A percentile compares a stretch with the other conserved stretches of the same genome.
These are phyloP conservation scores for Stephania japonica DNA, from an alignment of 164 flowering plant genomes.

Conservation along the genomic window DNA sequence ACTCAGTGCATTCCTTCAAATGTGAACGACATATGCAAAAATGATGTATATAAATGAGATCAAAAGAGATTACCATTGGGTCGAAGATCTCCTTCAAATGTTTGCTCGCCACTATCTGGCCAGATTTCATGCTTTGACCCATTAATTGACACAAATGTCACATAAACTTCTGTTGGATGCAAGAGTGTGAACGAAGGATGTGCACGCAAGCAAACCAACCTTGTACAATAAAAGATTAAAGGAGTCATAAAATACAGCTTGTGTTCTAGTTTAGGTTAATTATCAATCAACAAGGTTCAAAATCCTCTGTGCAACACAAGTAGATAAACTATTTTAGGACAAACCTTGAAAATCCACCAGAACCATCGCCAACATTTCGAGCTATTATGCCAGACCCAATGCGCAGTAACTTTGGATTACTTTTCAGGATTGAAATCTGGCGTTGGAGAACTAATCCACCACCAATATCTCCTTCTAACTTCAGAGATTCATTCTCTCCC, in stretches of 20 bases:
- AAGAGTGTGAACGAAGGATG: slow-evolving; percentile 71
- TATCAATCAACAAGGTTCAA: neutral
- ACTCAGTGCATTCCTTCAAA: neutral
- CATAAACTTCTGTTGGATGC: slow-evolving; percentile 73
- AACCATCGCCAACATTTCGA: slow-evolving; percentile 79
- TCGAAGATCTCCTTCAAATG: slow-evolving; percentile 55
- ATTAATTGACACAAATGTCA: slow-evolving; percentile 57
- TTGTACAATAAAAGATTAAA: slow-evolving; percentile 15
- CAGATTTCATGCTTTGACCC: slow-evolving; percentile 71
- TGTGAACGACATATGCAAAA: neutral
- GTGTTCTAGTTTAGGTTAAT: no score
- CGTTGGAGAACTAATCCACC: slow-evolving; percentile 74
- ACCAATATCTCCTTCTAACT: slow-evolving; percentile 74
- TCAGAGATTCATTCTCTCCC: slow-evolving; percentile 66
- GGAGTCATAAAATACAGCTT: neutral
- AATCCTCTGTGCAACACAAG: neutral
- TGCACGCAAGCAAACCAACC: slow-evolving; percentile 87
- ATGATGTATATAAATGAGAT: neutral
- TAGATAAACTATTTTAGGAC: slow-evolving; percentile 4
- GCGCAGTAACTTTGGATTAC: slow-evolving; percentile 36
- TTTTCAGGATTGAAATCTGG: slow-evolving; percentile 41
- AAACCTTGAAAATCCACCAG: slow-evolving; percentile 92
- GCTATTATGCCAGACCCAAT: slow-evolving; percentile 68
- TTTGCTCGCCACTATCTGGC: slow-evolving; percentile 68
- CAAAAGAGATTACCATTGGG: slow-evolving; percentile 62